Percentiles rank a stretch among this genome's conserved stretches.
phyloP scores from a whole-genome alignment of 768 basidiomycete species.

The Trametes cinnabarina region DNA sequence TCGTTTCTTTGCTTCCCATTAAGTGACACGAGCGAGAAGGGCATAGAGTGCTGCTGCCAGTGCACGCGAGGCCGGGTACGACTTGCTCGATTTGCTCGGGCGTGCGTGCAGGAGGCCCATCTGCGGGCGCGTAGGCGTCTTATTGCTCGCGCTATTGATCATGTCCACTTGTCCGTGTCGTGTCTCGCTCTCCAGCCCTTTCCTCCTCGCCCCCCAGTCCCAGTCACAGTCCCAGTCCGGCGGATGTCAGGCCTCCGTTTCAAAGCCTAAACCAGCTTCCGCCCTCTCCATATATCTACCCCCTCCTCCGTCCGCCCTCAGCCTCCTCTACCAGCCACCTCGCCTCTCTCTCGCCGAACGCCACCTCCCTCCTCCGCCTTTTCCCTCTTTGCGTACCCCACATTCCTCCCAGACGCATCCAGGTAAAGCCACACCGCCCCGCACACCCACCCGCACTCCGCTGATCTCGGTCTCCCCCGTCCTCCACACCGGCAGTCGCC shows the following conservation, averaged over 20 bases:
- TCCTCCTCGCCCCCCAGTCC: too few relatives aligned
- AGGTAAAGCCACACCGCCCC: not conserved
- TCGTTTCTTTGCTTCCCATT: not conserved
- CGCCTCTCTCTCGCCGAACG: conserved; percentile 3
- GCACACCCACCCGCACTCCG: not conserved
- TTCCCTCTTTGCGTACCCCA: not conserved
- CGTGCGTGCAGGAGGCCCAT: conserved; percentile 6
- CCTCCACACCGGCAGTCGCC: not conserved
- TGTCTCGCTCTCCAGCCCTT: not conserved
- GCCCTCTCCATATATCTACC: conserved; percentile 14
- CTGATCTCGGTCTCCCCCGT: conserved; percentile 4
- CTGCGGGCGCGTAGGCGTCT: conserved; percentile 17
- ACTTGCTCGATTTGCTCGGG: not conserved
- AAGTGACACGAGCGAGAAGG: not conserved
- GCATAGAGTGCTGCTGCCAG: too few relatives aligned
- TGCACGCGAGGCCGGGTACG: not conserved
- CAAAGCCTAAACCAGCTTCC: conserved; percentile 13
- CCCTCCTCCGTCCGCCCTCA: conserved; percentile 3
- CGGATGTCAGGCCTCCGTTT: conserved; percentile 23
- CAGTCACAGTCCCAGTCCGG: conserved; percentile 18
- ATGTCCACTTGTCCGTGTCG: conserved; percentile 22
- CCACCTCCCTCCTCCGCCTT: not conserved
- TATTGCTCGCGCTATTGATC: not conserved
- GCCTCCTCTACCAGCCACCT: conserved; percentile 4
- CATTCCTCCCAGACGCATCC: too few relatives aligned